These are phyloP conservation scores for Penicillium digitatum DNA, from an alignment of 2,329 filamentous ascomycete species.

Conservation along the genomic window DNA sequence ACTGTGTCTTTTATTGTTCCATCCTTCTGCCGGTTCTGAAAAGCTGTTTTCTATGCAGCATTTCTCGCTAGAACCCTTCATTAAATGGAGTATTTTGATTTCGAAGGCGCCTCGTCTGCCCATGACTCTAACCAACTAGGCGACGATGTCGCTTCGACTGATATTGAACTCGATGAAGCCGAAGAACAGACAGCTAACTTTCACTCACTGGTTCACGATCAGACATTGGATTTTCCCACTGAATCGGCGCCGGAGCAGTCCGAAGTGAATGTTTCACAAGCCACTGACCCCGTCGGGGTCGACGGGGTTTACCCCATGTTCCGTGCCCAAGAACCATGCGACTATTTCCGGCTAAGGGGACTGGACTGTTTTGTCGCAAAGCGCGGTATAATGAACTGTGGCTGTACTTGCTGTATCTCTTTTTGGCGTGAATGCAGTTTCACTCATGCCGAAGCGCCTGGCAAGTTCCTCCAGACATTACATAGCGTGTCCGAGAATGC, in stretches of 20 bases:
- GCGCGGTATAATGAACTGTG: slow-evolving; percentile 43
- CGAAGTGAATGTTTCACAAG: slow-evolving; percentile 18
- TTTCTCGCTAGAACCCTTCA: not conserved
- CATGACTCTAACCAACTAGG: slow-evolving; percentile 34
- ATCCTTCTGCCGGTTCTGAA: not conserved
- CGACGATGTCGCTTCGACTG: slow-evolving; percentile 40
- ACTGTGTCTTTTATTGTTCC: not conserved
- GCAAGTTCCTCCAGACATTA: slow-evolving; percentile 44
- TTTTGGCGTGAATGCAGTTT: slow-evolving; percentile 49
- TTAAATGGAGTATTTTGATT: slow-evolving; percentile 48
- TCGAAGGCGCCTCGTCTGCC: slow-evolving; percentile 42
- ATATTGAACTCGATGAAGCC: slow-evolving; percentile 37
- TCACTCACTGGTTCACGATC: slow-evolving; percentile 43
- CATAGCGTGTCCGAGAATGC: slow-evolving; percentile 44
- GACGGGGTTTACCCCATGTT: slow-evolving; percentile 42
- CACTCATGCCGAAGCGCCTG: slow-evolving; percentile 40
- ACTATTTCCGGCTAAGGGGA: slow-evolving; percentile 46
- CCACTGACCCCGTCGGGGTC: slow-evolving; percentile 20
- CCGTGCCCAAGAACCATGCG: slow-evolving; percentile 45
- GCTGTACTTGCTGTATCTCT: slow-evolving; percentile 48
- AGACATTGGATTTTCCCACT: slow-evolving; percentile 40
- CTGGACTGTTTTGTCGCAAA: slow-evolving; percentile 47
- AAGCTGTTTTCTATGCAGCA: not conserved
- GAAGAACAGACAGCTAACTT: slow-evolving; percentile 38
- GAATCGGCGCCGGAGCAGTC: slow-evolving; percentile 21